A percentile compares a stretch with the other conserved stretches of the same genome.
These are phyloP conservation scores for Liquidambar formosana DNA, from an alignment of 164 flowering plant species.

Conservation along the genomic window DNA sequence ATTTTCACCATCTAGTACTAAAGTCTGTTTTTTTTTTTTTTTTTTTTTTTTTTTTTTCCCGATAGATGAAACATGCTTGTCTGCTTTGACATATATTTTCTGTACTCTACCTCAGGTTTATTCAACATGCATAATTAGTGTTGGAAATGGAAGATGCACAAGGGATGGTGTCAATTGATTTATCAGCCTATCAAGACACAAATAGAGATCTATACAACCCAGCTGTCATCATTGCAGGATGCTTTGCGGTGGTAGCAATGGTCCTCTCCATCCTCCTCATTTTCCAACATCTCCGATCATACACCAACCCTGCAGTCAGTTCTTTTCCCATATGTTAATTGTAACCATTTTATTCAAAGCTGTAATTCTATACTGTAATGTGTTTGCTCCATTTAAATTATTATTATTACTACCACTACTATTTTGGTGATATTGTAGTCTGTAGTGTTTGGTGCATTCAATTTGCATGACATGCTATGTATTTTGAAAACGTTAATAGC, in stretches of 20 bases:
- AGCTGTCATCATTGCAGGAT: conserved; percentile 54
- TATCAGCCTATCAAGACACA: conserved; percentile 16
- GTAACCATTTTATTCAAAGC: neutral
- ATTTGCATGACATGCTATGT: neutral
- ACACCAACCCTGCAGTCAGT: conserved; percentile 82
- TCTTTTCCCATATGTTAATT: conserved; percentile 2
- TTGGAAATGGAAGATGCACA: conserved; percentile 18
- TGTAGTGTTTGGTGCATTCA: neutral
- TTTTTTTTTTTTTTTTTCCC: too few relatives aligned
- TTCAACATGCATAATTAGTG: too few relatives aligned
- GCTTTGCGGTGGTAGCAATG: conserved; percentile 50
- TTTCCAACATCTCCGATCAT: conserved; percentile 73
- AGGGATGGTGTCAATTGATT: conserved; percentile 25
- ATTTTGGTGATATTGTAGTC: neutral
- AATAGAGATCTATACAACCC: conserved; percentile 51
- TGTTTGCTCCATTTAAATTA: neutral
- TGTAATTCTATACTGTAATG: neutral
- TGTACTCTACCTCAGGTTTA: too few relatives aligned
- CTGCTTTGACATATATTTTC: too few relatives aligned
- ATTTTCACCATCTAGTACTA: too few relatives aligned
- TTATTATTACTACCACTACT: too few relatives aligned
- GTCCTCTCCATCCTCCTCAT: conserved; percentile 58
- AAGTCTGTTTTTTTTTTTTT: too few relatives aligned
- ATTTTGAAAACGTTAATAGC: too few relatives aligned
- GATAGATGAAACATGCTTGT: too few relatives aligned